Conservation (phyloP, 371 early-diverging fungal species). For the Catenaria anguillulae region DNA sequence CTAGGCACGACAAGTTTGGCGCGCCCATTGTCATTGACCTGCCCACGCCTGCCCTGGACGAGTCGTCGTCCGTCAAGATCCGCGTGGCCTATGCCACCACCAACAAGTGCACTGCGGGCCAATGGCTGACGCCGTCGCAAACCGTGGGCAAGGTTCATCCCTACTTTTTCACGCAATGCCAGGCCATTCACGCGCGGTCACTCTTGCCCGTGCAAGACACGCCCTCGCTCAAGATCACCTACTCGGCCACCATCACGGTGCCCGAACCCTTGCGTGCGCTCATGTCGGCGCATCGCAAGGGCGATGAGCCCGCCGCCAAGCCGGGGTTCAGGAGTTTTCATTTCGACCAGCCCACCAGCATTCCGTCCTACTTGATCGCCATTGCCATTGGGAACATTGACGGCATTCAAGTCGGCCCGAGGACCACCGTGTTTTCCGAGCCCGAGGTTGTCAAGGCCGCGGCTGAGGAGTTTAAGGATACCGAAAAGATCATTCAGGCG, state of each 20-base stretch:
- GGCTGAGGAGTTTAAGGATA: slow-evolving; percentile 89
- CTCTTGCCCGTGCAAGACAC: slow-evolving; percentile 85
- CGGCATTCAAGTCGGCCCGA: slow-evolving; percentile 66
- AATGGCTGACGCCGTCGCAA: slow-evolving; percentile 82
- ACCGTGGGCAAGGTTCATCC: slow-evolving; percentile 86
- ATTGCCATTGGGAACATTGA: slow-evolving; percentile 77
- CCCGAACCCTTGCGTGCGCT: slow-evolving; percentile 48
- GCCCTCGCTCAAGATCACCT: slow-evolving; percentile 79
- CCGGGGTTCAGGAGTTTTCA: slow-evolving; percentile 22
- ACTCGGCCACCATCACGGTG: slow-evolving; percentile 58
- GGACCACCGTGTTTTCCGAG: slow-evolving; percentile 89
- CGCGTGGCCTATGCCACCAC: slow-evolving; percentile 56
- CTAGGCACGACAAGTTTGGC: slow-evolving; percentile 51
- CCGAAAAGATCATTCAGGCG: slow-evolving; percentile 68
- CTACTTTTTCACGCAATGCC: slow-evolving; percentile 92
- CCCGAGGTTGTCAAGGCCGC: slow-evolving; percentile 77
- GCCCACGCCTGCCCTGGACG: slow-evolving; percentile 14
- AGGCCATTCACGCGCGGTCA: slow-evolving; percentile 85
- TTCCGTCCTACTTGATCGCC: slow-evolving; percentile 87
- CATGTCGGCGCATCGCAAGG: slow-evolving; percentile 24
- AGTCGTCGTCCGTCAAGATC: slow-evolving; percentile 9
- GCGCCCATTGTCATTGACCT: slow-evolving; percentile 53
- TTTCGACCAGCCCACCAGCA: slow-evolving; percentile 55
- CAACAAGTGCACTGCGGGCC: slow-evolving; percentile 63
- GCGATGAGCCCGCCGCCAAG: slow-evolving; percentile 16